Evolutionary conservation across 805 yeast species (phyloP), one percentile per base, ranked within the genome.

Genomic region (Teunomyces gatunensis): DNA sequence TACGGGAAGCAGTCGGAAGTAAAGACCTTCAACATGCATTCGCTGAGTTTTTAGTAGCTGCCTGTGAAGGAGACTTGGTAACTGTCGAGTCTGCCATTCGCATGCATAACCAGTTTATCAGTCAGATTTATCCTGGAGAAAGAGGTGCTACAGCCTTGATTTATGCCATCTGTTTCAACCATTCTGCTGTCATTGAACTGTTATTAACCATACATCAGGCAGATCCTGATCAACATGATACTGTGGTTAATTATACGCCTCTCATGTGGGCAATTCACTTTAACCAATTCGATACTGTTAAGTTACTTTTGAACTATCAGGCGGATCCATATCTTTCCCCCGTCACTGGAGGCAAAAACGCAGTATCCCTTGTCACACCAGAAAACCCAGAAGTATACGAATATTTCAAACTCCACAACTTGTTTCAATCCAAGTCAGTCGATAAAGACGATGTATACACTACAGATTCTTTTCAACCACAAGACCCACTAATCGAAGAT

Each of bases 181-280:
- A 82, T 32, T 56, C 64, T 7, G 72, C 68, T 6, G 68, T 78
- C 39, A 77, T 77, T 1, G 85, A 83, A 37, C 47, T 59, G 12
- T 58, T 82, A 1, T 60, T 84, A 17, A 54, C 71, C 18, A 63
- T 65, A 21, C 68, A 73, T 37, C 57, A 63, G 11, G 79, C 71
- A 5, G 81, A 80, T 54, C 73, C 79, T 6, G 83, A 83, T 55
- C 54, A 68, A 32, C 57, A 64, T 6, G 91, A 85, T 54, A 66
- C 73, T 1, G 47, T 79, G 18, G 60, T 78, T 20, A 51, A 54
- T 33, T 83, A 80, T 63, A 78, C 89, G 0, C 89, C 96, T 9
- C 64, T 87, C 39, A 88, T 87, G 94, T 89, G 96, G 96, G 91
- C 95, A 0, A 80, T 88, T 3, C 78, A 83, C 54, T 73, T 84